Base-by-base conservation (phyloP, 768 basidiomycete species). In the Suillus sp. region DNA sequence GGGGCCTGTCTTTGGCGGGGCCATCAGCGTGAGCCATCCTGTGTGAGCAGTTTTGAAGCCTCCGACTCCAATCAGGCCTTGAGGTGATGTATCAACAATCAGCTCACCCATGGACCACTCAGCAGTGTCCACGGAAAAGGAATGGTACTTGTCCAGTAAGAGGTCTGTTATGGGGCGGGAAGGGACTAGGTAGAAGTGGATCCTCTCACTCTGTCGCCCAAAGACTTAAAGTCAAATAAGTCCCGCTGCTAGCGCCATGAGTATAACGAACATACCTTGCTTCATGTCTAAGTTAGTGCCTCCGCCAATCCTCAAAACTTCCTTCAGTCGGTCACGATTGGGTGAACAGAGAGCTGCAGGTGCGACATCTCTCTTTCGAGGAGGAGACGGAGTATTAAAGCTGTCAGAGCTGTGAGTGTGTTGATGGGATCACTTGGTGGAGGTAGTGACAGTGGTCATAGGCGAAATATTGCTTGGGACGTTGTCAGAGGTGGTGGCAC, bases 21-120 rank as follows among this genome's bases (percentile, higher is more conserved):
- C 45, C 45, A 45, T 45, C 45, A 62, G 53, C 2, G 35, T 58
- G 20, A 62, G 53, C 51, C 50, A 30, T 25, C 51, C 61, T 11
- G 22, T n/a, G 35, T 62, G 61, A 18, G 61, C 51, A n/a, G 51
- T 62, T 40, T 62, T 56, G 61, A 62, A 62, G 43, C 30, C 22
- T 32, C 61, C 38, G 5, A 55, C 48, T n/a, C 53, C 38, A 25
- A 62, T 25, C 9, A 50, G 10, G n/a, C 45, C 45, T 45, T 45
- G 45, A 45, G 45, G 11, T 22, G 45, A 45, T 22, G 18, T 45
- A 13, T 45, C n/a, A 5, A 45, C n/a, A 45, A 45, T 22, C 45
- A 45, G 45, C 45, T 45, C 45, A 22, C 45, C 45, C n/a, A 45
- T 13, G 45, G 45, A 45, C 45, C 45, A 45, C 45, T 45, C 45